Evolutionary conservation across 1,139 yeast species (phyloP).

Genomic region (Suhomyces chickasaworum): DNA sequence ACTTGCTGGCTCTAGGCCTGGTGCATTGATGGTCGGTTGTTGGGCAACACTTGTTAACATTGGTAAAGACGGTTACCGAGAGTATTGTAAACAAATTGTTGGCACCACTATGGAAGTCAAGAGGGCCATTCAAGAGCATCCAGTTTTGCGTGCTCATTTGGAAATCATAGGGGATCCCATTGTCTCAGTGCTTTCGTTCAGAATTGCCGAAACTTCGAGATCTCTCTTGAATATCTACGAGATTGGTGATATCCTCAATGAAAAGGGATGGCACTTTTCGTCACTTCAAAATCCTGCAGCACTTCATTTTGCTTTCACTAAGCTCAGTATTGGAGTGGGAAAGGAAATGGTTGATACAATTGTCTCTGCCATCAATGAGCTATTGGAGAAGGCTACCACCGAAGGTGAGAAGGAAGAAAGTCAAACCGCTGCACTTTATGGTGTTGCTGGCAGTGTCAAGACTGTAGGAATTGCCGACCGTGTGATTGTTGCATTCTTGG

Average conservation of each 20-base stretch:
- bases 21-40: constrained; percentile 94
- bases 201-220: constrained; percentile 36
- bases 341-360: constrained; percentile 64
- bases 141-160: constrained; percentile 42
- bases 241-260: constrained; percentile 66
- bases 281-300: constrained; percentile 90
- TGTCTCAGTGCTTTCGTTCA: constrained; percentile 79
- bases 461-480: constrained; percentile 86
- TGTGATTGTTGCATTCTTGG: constrained; percentile 77
- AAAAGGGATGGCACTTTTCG: constrained; percentile 87
- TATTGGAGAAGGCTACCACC: constrained; percentile 32
- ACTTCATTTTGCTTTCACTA: constrained; percentile 84
- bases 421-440: constrained; percentile 86
- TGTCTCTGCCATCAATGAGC: constrained; percentile 46
- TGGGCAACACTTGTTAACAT: constrained; percentile 88
- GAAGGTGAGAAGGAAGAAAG: constrained; percentile 37
- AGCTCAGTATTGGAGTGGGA: constrained; percentile 62
- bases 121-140: constrained; percentile 39
- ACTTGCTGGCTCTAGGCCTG: constrained; percentile 94
- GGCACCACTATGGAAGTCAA: constrained; percentile 62
- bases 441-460: constrained; percentile 88
- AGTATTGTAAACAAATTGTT: constrained; percentile 69
- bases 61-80: constrained; percentile 77
- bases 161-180: constrained; percentile 82
- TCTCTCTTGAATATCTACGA: constrained; percentile 64